Conservation (phyloP, 2,329 filamentous ascomycete genomes). For the Aschersonia sp. region DNA sequence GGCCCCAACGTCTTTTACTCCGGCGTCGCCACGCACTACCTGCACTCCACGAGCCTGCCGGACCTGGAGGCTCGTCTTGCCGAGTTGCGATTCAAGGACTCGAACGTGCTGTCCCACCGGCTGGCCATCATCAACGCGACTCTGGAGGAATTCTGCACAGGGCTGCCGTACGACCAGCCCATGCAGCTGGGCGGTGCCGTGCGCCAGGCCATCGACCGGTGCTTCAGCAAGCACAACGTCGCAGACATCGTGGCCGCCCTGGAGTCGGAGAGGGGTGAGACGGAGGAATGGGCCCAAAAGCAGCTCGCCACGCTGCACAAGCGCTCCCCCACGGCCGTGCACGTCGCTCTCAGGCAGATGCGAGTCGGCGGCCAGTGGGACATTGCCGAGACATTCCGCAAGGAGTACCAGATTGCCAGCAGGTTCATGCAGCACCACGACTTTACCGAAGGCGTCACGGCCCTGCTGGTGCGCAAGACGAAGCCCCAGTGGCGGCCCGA, state of each 20-base stretch:
- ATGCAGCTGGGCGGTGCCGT: constrained; percentile 53
- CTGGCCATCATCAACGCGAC: constrained; percentile 66
- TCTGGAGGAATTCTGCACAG: constrained; percentile 82
- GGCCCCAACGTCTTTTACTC: constrained; percentile 82
- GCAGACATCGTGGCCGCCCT: constrained; percentile 58
- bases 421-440: constrained; percentile 86
- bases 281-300: constrained; percentile 61
- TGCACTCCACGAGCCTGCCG: constrained; percentile 78
- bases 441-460: constrained; percentile 82
- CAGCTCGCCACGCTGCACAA: constrained; percentile 61
- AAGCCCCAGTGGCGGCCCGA: constrained; percentile 64
- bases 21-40: constrained; percentile 88
- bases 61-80: constrained; percentile 72
- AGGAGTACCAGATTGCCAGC: constrained; percentile 70
- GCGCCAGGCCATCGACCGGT: constrained; percentile 72
- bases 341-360: constrained; percentile 76
- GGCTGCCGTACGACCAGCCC: constrained; percentile 61
- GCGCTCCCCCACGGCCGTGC: constrained; percentile 74
- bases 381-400: constrained; percentile 72
- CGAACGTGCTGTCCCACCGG: constrained; percentile 46
- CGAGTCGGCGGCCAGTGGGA: constrained; percentile 60
- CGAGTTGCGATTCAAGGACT: constrained; percentile 79
- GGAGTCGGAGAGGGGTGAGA: constrained; percentile 31
- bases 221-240: constrained; percentile 55
- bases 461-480: constrained; percentile 57